phyloP scores from a whole-genome alignment of 441 rosid genomes.

The Gossypium schwendimanii region DNA sequence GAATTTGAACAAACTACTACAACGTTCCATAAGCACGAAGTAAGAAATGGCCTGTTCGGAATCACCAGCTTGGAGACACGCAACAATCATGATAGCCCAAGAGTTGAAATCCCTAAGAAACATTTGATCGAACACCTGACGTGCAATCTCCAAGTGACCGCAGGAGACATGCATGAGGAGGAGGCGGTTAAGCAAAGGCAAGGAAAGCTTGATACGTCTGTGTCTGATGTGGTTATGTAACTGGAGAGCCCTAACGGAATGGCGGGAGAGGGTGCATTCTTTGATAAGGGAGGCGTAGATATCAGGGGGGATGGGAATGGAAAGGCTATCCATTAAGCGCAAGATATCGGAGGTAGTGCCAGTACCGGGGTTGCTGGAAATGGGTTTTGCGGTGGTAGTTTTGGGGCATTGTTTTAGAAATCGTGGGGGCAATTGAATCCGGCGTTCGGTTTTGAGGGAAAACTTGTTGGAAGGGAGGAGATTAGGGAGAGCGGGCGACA shows the following conservation, averaged over 20 bases:
- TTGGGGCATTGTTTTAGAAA: neutral
- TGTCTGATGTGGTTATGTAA: conserved; percentile 37
- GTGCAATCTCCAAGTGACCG: conserved; percentile 36
- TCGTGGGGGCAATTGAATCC: neutral
- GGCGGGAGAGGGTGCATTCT: conserved; percentile 40
- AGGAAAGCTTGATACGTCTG: conserved; percentile 24
- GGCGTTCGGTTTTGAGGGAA: neutral
- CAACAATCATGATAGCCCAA: conserved; percentile 47
- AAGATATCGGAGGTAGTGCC: conserved; percentile 40
- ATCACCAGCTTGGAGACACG: conserved; percentile 30
- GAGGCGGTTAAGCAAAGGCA: conserved; percentile 36
- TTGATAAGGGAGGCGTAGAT: conserved; percentile 47
- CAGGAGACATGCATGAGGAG: conserved; percentile 42
- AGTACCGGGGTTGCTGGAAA: neutral
- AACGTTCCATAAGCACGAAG: conserved; percentile 33
- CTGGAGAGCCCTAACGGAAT: conserved; percentile 35
- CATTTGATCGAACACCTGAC: conserved; percentile 63
- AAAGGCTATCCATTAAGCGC: conserved; percentile 44
- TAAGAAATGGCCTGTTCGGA: conserved; percentile 33
- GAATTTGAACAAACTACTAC: conserved; percentile 13
- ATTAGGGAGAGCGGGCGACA: neutral
- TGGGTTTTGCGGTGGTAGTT: neutral
- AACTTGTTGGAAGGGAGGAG: neutral
- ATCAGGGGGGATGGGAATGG: conserved; percentile 39
- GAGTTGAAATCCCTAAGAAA: conserved; percentile 39